Percentiles rank a stretch among this genome's conserved stretches.
Evolutionary conservation across 2,329 filamentous ascomycete species (phyloP).

Genomic region (Cercospora sp.): DNA sequence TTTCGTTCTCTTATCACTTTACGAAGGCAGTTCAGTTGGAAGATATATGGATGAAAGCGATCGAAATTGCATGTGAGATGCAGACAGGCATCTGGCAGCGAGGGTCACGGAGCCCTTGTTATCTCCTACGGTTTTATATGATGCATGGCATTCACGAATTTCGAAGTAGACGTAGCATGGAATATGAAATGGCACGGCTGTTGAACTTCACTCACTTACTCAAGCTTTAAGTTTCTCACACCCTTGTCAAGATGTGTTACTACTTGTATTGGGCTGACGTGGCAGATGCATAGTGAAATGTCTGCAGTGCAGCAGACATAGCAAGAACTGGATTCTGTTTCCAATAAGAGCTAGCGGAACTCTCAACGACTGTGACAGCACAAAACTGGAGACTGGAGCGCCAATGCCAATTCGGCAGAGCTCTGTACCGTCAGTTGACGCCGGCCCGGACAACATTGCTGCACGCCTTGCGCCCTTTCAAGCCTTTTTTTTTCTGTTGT

Average conservation of each 20-base stretch:
- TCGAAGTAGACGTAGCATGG: background rate
- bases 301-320: background rate
- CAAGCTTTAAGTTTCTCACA: background rate
- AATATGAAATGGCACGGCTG: conserved; percentile 5
- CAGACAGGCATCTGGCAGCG: background rate
- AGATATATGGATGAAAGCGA: background rate
- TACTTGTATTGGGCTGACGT: background rate
- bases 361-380: background rate
- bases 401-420: background rate
- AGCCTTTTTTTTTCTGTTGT: background rate
- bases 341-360: background rate
- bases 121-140: background rate
- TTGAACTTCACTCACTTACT: background rate
- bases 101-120: background rate
- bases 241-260: background rate
- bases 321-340: background rate
- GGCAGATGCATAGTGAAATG: background rate
- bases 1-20: background rate
- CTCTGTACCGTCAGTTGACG: background rate
- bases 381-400: background rate
- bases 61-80: background rate
- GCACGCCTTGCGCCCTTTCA: background rate
- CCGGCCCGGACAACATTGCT: background rate
- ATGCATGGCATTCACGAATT: conserved; percentile 3
- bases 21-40: background rate